phyloP scores from a whole-genome alignment of 1,284 basidiomycete species.

The Tylopilus orsonianus region DNA sequence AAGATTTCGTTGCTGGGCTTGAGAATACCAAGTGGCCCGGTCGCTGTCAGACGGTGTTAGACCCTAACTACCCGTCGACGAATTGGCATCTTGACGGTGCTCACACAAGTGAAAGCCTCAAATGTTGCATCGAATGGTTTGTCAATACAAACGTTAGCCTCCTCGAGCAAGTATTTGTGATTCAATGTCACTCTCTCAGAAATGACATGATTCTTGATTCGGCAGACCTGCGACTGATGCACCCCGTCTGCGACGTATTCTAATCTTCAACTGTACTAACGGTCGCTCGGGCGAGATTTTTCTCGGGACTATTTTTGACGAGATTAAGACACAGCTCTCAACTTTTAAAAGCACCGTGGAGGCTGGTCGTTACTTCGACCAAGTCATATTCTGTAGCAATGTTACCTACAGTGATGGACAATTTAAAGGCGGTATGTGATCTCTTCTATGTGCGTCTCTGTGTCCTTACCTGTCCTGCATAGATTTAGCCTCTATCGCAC shows the following conservation, averaged over 20 bases:
- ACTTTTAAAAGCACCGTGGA: slow-evolving; percentile 39
- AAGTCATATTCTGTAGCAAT: slow-evolving; percentile 94
- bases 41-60: slow-evolving; percentile 85
- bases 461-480: slow-evolving; percentile 3
- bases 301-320: slow-evolving; percentile 59
- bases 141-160: slow-evolving; percentile 54
- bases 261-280: slow-evolving; percentile 96
- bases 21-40: slow-evolving; percentile 88
- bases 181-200: not conserved
- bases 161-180: slow-evolving; percentile 25
- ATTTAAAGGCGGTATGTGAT: slow-evolving; percentile 83
- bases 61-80: slow-evolving; percentile 48
- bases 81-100: slow-evolving; percentile 96
- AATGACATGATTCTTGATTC: slow-evolving; percentile 9
- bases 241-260: slow-evolving; percentile 46
- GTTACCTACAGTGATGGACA: slow-evolving; percentile 88
- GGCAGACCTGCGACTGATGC: slow-evolving; percentile 4
- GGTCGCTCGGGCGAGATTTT: slow-evolving; percentile 82
- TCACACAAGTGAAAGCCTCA: slow-evolving; percentile 90
- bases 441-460: not conserved
- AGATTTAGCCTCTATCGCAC: slow-evolving; percentile 76
- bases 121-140: slow-evolving; percentile 89
- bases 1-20: slow-evolving; percentile 62
- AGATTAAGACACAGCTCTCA: slow-evolving; percentile 47
- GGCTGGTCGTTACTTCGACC: slow-evolving; percentile 65